phyloP scores from a whole-genome alignment of 306 rosid genomes.

The Sechiopsis laciniata region DNA sequence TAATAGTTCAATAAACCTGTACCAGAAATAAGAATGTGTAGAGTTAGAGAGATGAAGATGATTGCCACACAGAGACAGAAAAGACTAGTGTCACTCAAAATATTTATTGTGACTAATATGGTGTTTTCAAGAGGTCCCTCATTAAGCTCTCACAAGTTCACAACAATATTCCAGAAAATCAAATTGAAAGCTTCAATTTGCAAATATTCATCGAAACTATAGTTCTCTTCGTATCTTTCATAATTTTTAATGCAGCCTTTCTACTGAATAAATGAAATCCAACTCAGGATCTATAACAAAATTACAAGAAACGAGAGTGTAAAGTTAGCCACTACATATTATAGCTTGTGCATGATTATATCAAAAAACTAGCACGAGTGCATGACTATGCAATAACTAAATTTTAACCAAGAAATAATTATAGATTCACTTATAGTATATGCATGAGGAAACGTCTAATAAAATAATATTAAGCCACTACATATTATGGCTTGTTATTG shows the following conservation, averaged over 20 bases:
- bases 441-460: background rate
- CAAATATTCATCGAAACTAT: background rate
- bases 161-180: constrained; percentile 4
- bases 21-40: constrained; percentile 27
- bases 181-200: background rate
- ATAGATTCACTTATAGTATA: background rate
- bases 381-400: background rate
- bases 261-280: background rate
- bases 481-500: background rate
- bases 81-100: background rate
- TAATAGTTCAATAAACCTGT: constrained; percentile 50
- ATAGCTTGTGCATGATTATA: background rate
- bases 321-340: background rate
- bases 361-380: background rate
- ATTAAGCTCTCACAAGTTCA: constrained; percentile 4
- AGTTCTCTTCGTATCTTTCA: background rate
- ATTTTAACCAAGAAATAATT: background rate
- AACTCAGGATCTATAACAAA: constrained; percentile 13
- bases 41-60: constrained; percentile 19
- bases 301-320: background rate
- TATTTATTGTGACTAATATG: background rate
- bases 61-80: background rate
- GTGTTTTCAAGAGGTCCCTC: background rate
- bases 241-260: background rate
- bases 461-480: background rate